Evolutionary conservation across 768 basidiomycete genomes (phyloP).

Genomic region (Tulasnella sp.): DNA sequence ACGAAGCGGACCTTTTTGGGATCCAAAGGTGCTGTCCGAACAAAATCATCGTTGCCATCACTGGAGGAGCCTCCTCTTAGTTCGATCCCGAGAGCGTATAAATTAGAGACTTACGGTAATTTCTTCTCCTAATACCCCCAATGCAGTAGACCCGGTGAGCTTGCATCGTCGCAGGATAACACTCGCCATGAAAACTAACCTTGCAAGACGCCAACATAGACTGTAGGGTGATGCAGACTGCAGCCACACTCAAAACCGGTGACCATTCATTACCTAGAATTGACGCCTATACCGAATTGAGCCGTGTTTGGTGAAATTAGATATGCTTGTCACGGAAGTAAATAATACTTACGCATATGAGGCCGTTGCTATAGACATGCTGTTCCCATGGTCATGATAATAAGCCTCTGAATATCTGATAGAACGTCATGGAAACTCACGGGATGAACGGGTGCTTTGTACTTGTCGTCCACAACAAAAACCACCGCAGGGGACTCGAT

Average conservation of each 20-base stretch:
- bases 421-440: conserved; percentile 31
- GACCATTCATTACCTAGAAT: conserved; percentile 87
- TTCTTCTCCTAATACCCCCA: conserved; percentile 31
- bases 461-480: conserved; percentile 57
- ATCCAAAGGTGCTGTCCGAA: conserved; percentile 64
- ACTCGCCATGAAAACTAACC: conserved; percentile 31
- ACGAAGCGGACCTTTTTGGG: conserved; percentile 62
- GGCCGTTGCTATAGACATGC: conserved; percentile 12
- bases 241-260: conserved; percentile 54
- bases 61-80: conserved; percentile 29
- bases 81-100: conserved; percentile 6
- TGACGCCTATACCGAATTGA: conserved; percentile 27
- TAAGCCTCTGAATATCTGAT: background rate
- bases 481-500: conserved; percentile 82
- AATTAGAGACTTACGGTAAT: conserved; percentile 42
- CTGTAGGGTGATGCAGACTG: conserved; percentile 77
- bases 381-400: background rate
- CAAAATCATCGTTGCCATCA: conserved; percentile 73
- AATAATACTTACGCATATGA: conserved; percentile 2
- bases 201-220: conserved; percentile 91
- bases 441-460: conserved; percentile 66
- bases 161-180: background rate
- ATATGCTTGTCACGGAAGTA: background rate
- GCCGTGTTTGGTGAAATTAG: background rate
- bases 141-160: background rate